Conservation (phyloP, 2,329 filamentous ascomycete genomes). For the Pseudocercospora fuligena region DNA sequence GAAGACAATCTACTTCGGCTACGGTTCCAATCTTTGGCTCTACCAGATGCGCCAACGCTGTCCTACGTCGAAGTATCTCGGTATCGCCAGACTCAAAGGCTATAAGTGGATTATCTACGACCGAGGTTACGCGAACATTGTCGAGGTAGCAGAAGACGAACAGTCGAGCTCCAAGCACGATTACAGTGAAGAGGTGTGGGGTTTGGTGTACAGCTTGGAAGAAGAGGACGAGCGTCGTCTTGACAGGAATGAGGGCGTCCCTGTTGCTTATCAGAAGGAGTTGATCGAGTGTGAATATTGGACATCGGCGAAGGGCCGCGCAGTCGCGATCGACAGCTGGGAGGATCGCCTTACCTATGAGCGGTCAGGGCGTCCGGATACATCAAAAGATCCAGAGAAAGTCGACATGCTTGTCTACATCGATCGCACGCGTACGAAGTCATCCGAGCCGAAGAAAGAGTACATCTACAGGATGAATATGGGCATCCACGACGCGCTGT, state of each 20-base stretch:
- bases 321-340: background rate
- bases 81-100: conserved; percentile 60
- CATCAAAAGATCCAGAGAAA: conserved; percentile 29
- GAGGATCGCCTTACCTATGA: conserved; percentile 3
- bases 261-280: conserved; percentile 63
- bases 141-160: conserved; percentile 38
- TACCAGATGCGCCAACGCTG: conserved; percentile 69
- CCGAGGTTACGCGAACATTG: conserved; percentile 72
- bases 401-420: conserved; percentile 63
- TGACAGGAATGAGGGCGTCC: conserved; percentile 67
- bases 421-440: conserved; percentile 50
- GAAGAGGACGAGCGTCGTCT: conserved; percentile 57
- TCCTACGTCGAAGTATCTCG: conserved; percentile 58
- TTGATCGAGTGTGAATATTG: conserved; percentile 52
- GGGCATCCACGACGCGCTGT: conserved; percentile 64
- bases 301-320: conserved; percentile 28
- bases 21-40: conserved; percentile 71
- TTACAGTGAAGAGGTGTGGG: conserved; percentile 56
- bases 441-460: conserved; percentile 57
- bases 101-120: conserved; percentile 71
- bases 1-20: conserved; percentile 61
- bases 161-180: conserved; percentile 15
- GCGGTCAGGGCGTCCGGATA: conserved; percentile 31
- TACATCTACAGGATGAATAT: conserved; percentile 68
- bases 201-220: conserved; percentile 61